Base-by-base conservation (phyloP, 129 eudicot species). In the Pulicaria dysenterica region DNA sequence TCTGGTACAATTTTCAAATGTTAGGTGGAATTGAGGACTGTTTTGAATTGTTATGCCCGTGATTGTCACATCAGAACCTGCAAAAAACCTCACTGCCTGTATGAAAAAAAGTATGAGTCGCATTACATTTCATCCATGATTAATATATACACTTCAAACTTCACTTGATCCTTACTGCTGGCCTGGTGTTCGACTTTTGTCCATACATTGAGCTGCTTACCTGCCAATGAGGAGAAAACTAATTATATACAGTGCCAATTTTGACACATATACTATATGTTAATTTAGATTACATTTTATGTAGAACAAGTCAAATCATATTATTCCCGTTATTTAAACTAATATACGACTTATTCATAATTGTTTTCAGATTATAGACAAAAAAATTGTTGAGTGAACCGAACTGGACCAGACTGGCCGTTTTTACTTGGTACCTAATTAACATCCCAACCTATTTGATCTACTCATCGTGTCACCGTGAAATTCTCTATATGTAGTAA, bases 21-120 rank as follows among this genome's bases (percentile, higher is more conserved):
- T 89, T 46, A 93, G 89, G 78, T 93, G 98, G 77, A 90, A 93
- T 11, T 82, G 84, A 7, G 85, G 88, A 57, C 98, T 93, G 79
- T 93, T 93, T 76, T 72, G 87, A 63, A 93, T 93, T 38, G 88
- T 93, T 77, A 93, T 87, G 53, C 98, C 96, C 19, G 86, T 93
- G 73, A 93, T 86, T 37, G 95, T 93, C 70, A 87, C 88, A 17
- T 87, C 84, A 63, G 84, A 80, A 62, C 96, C 84, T 37, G 87
- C 95, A 58, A 83, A 82, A 76, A 93, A 84, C 47, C 95, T 70
- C 69, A 93, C 39, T 6, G 98, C 96, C 98, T 92, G 88, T 38
- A 4, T 65, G 36, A 73, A 39, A n/a, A 62, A 49, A 59, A 73
- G 16, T 11, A 10, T 8, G 7, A 10, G 64, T 81, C 16, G 31